Conservation (phyloP, 2,329 filamentous ascomycete genomes). For the Sporothrix variecibatus region DNA sequence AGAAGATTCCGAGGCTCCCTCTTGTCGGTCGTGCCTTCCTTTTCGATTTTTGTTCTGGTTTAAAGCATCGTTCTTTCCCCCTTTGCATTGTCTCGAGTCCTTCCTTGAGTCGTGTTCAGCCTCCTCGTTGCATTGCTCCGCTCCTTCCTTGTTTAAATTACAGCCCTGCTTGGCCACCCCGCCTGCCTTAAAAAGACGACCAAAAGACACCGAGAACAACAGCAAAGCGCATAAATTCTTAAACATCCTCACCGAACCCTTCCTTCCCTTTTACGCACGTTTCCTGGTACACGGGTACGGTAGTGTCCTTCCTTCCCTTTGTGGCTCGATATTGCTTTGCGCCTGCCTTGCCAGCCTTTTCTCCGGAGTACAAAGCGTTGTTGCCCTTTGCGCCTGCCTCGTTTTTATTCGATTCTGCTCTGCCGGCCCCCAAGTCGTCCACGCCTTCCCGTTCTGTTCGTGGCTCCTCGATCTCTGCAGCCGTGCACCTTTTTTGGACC, state of each 20-base stretch:
- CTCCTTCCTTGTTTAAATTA: constrained; percentile 12
- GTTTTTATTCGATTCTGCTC: neutral
- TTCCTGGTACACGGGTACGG: neutral
- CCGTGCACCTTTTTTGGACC: neutral
- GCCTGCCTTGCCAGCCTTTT: neutral
- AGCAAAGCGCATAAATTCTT: neutral
- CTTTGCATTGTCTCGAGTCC: neutral
- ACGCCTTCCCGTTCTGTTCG: too few relatives aligned
- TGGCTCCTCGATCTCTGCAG: neutral
- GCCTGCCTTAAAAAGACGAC: neutral
- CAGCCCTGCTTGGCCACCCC: neutral
- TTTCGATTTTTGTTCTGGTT: neutral
- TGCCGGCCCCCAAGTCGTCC: neutral
- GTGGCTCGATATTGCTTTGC: constrained; percentile 5
- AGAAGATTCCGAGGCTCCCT: neutral
- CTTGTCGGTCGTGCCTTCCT: neutral
- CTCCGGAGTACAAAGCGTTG: neutral
- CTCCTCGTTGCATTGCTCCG: neutral
- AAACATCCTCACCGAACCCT: neutral
- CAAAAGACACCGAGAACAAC: neutral
- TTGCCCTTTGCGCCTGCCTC: neutral
- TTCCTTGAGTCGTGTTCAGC: neutral
- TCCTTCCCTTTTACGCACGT: neutral
- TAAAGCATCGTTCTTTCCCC: neutral
- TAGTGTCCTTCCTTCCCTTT: neutral